Evolutionary conservation across 2,329 filamentous ascomycete genomes (phyloP).

Genomic region (Helotiales sp.): DNA sequence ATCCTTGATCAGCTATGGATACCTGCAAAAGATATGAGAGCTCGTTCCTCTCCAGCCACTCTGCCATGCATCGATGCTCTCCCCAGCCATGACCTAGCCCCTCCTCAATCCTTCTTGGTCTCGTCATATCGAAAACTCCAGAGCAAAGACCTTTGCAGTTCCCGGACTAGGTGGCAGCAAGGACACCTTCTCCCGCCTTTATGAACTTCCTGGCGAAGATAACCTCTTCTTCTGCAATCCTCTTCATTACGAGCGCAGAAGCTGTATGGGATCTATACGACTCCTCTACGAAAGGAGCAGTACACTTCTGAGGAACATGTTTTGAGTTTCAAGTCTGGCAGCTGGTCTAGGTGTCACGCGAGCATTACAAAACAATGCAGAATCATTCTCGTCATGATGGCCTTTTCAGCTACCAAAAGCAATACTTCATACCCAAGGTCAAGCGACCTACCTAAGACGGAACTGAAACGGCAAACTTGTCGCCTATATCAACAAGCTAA

Average conservation of each 20-base stretch:
- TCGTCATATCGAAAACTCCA: constrained; percentile 46
- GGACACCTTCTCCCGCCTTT: constrained; percentile 46
- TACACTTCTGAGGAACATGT: constrained; percentile 37
- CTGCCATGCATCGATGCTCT: constrained; percentile 47
- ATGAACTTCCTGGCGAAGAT: constrained; percentile 41
- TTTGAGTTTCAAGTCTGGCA: constrained; percentile 45
- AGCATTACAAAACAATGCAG: constrained; percentile 46
- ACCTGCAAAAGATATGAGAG: neutral
- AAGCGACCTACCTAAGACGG: constrained; percentile 44
- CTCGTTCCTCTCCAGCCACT: constrained; percentile 44
- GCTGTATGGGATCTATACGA: constrained; percentile 49
- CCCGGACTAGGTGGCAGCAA: constrained; percentile 47
- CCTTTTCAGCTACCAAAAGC: constrained; percentile 51
- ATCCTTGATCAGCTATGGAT: neutral
- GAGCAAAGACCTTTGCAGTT: constrained; percentile 46
- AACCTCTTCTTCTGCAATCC: constrained; percentile 49
- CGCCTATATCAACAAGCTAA: constrained; percentile 45
- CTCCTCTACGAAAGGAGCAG: constrained; percentile 46
- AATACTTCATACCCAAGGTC: neutral
- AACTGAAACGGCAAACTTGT: constrained; percentile 48
- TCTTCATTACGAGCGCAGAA: constrained; percentile 47
- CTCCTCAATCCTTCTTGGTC: constrained; percentile 37
- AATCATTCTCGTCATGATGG: constrained; percentile 54
- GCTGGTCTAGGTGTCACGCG: constrained; percentile 43
- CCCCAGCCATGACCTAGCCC: constrained; percentile 48